A percentile compares a stretch with the other conserved stretches of the same genome.
Conservation (phyloP, 2,329 filamentous ascomycete species). For the Pseudogymnoascus sp. region DNA sequence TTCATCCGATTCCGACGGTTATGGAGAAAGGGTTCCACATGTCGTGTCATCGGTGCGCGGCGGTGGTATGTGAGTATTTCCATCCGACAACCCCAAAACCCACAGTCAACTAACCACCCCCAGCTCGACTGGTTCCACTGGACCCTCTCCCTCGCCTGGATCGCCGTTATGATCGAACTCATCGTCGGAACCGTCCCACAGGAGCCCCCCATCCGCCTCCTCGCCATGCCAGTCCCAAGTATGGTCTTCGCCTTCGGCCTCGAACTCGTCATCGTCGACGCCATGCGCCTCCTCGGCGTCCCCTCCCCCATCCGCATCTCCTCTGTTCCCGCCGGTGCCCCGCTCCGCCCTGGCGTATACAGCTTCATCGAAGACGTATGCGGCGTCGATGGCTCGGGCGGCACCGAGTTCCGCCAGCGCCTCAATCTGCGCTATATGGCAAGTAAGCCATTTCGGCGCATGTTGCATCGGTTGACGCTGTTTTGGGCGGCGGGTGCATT, state of each 20-base stretch:
- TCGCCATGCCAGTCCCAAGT: slow-evolving; percentile 44
- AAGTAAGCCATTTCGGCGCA: slow-evolving; percentile 44
- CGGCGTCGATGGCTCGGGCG: slow-evolving; percentile 45
- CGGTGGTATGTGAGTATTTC: slow-evolving; percentile 30
- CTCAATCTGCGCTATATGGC: slow-evolving; percentile 46
- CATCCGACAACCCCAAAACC: neutral
- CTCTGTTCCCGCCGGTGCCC: slow-evolving; percentile 42
- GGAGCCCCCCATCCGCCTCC: slow-evolving; percentile 37
- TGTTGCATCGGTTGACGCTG: slow-evolving; percentile 43
- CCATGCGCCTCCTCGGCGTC: slow-evolving; percentile 37
- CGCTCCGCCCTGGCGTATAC: slow-evolving; percentile 46
- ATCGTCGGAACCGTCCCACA: slow-evolving; percentile 31
- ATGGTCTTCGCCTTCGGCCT: slow-evolving; percentile 46
- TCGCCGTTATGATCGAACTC: slow-evolving; percentile 49
- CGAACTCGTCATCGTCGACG: slow-evolving; percentile 43
- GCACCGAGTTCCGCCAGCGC: slow-evolving; percentile 43
- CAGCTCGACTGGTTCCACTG: slow-evolving; percentile 51
- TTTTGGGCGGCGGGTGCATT: slow-evolving; percentile 38
- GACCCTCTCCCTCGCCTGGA: slow-evolving; percentile 47
- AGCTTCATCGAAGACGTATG: slow-evolving; percentile 46
- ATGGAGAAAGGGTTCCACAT: slow-evolving; percentile 44
- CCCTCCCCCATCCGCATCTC: slow-evolving; percentile 44
- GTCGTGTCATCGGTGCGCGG: slow-evolving; percentile 42
- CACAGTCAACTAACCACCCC: slow-evolving; percentile 14
- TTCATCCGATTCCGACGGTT: slow-evolving; percentile 35